phyloP scores from a whole-genome alignment of 2,329 filamentous ascomycete genomes.

The Fusarium sororula region DNA sequence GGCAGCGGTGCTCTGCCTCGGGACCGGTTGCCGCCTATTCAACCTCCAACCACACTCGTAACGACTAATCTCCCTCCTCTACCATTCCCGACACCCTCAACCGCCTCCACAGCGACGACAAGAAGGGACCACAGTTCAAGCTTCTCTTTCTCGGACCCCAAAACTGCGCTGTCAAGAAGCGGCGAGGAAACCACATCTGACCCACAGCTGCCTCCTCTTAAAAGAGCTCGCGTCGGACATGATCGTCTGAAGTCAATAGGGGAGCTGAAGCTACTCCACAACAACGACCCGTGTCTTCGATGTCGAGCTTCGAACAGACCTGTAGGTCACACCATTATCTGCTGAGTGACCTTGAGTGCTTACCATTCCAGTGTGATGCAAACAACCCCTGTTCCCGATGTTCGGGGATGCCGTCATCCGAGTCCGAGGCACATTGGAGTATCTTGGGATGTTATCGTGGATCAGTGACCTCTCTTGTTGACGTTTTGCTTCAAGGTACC shows the following conservation, averaged over 20 bases:
- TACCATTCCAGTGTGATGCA: conserved; percentile 58
- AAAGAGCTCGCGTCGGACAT: conserved; percentile 61
- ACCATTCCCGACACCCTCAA: conserved; percentile 44
- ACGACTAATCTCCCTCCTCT: conserved; percentile 43
- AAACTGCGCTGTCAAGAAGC: conserved; percentile 48
- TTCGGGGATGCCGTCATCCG: conserved; percentile 48
- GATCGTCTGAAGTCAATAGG: conserved; percentile 66
- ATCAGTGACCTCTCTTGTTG: conserved; percentile 56
- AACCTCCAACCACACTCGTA: conserved; percentile 49
- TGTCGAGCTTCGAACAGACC: conserved; percentile 58
- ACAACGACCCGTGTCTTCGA: conserved; percentile 60
- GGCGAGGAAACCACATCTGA: conserved; percentile 60
- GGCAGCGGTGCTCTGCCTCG: conserved; percentile 34
- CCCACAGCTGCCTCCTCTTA: conserved; percentile 63
- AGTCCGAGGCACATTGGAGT: conserved; percentile 58
- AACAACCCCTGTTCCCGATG: conserved; percentile 61
- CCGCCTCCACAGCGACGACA: conserved; percentile 41
- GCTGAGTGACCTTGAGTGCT: conserved; percentile 4
- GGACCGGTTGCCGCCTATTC: conserved; percentile 46
- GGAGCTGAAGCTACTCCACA: conserved; percentile 61
- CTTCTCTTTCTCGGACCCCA: conserved; percentile 53
- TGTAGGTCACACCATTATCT: conserved; percentile 47
- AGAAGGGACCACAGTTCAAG: conserved; percentile 41
- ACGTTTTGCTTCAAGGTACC: conserved; percentile 61
- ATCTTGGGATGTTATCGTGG: conserved; percentile 62